Conservation (phyloP, 352 stramenopile genomes). For the Phytopythium oedochilum region DNA sequence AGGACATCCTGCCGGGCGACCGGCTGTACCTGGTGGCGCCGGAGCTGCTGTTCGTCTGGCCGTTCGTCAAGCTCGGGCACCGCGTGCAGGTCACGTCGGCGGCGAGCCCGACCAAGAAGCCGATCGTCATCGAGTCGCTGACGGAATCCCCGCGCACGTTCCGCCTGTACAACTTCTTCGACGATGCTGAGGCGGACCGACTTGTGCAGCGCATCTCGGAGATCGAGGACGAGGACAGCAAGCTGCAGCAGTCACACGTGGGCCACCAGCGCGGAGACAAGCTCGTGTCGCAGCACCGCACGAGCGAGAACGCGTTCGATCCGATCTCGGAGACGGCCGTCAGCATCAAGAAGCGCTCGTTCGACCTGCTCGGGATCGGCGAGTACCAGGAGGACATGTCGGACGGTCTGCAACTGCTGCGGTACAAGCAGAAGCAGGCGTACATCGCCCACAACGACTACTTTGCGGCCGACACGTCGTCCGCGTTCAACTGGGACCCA, state of each 20-base stretch:
- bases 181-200: conserved; percentile 65
- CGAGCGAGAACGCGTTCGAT: conserved; percentile 89
- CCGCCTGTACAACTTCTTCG: conserved; percentile 87
- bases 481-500: conserved; percentile 75
- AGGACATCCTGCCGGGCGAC: conserved; percentile 46
- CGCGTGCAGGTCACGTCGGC: conserved; percentile 48
- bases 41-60: conserved; percentile 68
- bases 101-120: conserved; percentile 48
- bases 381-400: conserved; percentile 88
- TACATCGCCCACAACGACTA: conserved; percentile 95
- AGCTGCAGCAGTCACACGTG: conserved; percentile 79
- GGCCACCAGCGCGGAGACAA: conserved; percentile 72
- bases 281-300: conserved; percentile 62
- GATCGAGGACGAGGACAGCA: conserved; percentile 79
- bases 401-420: conserved; percentile 94
- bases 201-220: conserved; percentile 76
- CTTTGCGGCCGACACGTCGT: conserved; percentile 60
- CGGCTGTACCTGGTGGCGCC: conserved; percentile 72
- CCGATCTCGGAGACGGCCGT: conserved; percentile 68
- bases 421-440: conserved; percentile 93
- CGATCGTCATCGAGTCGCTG: conserved; percentile 70
- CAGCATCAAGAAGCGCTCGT: conserved; percentile 80
- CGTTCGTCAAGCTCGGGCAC: conserved; percentile 78
- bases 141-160: conserved; percentile 83
- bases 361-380: conserved; percentile 89